Evolutionary conservation across 108 stramenopile genomes (phyloP), one percentile per base, ranked within the genome.

Genomic region (Parietichytrium sp.): DNA sequence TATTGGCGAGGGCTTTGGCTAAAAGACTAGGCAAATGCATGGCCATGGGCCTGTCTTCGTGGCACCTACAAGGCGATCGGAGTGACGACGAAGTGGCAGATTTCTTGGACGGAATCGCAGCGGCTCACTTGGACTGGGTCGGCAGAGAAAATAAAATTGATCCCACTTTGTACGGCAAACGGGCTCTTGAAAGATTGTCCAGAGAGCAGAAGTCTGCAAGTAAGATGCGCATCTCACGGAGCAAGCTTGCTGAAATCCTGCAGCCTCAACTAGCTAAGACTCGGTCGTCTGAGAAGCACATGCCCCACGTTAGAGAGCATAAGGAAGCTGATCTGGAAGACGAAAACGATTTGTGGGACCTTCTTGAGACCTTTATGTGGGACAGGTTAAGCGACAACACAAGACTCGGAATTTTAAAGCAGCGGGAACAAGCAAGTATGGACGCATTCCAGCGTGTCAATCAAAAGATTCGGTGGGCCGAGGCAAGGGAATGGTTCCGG

Each of bases 401-500:
- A n/a, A 31, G 61, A 25, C 38, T 72, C 2, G 38, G 61, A 0
- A 20, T 72, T 7, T 42, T 33, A 6, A 42, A 33, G 7, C 38
- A 72, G 61, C 61, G 61, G 15, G 61, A 45, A n/a, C 38, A 72
- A 6, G 61, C 36, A 72, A 72, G 38, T 33, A 13, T 45, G 15
- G 61, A 31, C 6, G 3, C 61, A 6, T 72, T 72, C 42, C 38
- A 72, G 33, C 33, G 42, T n/a, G 20, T 72, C 61, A 72, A 72
- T 27, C n/a, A n/a, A 47, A 72, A 72, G 20, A 31, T 72, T 27
- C 61, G 61, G 38, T 72, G 61, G 61, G 20, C 20, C 16, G 61
- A 72, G 61, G 61, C 61, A 0, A 33, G 61, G 0, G 20, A 72
- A n/a, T 72, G 36, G 10, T 72, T 33, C 38, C 10, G 20, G 13